Evolutionary conservation across 1,284 basidiomycete genomes (phyloP), one percentile per base, ranked within the genome.

Genomic region (Ustilago loliicola): DNA sequence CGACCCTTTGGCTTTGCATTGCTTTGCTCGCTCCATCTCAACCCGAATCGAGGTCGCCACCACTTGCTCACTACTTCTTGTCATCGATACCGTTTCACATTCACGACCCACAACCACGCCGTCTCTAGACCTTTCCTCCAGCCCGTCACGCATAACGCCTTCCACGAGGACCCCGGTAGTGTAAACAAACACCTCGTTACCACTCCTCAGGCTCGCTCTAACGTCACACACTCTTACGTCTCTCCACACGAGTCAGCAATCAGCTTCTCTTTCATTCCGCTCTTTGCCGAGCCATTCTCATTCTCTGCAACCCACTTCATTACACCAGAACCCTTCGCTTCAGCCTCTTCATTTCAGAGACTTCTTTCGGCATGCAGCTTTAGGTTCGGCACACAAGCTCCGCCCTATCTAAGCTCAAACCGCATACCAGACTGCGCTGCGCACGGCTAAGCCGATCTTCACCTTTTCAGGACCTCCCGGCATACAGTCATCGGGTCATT

Each of bases 361-460:
- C 36, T 15, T 15, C 13, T 38, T 38, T 38, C 32, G n/a, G 52
- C 32, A 19, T n/a, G 32, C 34, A 21, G 52, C 52, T 23, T 54
- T 19, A 54, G 42, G 11, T 54, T 56, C 27, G n/a, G 8, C 17
- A 5, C n/a, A n/a, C 42, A 36, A 27, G 45, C 48, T 50, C 50
- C 23, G 30, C 42, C n/a, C 54, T 57, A 65, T 53, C 62, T 58
- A 65, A 71, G 69, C 62, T 61, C 62, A 61, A 3, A 9, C 40
- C 36, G 38, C 59, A 52, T 38, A 30, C 55, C 29, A 36, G 34
- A 15, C 50, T 55, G 3, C 5, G n/a, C 21, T 51, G 8, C 25
- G 17, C 17, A 64, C 68, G 54, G 58, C 30, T 29, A 19, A 38
- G 47, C 48, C 51, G 58, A 61, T 30, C 21, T 38, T 15, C 29